phyloP scores from a whole-genome alignment of 768 basidiomycete genomes.

The Clitopilus hobsonii region DNA sequence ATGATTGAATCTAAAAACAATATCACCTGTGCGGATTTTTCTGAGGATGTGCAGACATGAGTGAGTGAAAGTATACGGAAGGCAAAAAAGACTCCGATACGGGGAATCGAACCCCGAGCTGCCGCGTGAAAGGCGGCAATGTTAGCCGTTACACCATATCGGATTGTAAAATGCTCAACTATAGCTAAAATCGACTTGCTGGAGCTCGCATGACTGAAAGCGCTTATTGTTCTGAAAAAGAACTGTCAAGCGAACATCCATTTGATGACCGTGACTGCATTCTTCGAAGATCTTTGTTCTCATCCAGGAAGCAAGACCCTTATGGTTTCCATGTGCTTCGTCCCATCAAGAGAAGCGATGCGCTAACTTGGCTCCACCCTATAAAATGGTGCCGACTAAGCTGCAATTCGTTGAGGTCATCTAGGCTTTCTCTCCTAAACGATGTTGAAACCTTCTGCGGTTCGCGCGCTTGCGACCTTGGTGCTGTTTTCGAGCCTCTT shows the following conservation, averaged over 20 bases:
- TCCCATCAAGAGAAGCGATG: background rate
- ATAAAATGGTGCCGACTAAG: background rate
- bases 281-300: background rate
- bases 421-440: background rate
- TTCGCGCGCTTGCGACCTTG: background rate
- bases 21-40: background rate
- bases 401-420: background rate
- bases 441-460: background rate
- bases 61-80: background rate
- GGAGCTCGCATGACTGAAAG: background rate
- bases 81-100: slow-evolving; percentile 23
- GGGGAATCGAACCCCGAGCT: slow-evolving; percentile 58
- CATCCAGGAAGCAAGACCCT: background rate
- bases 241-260: background rate
- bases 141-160: slow-evolving; percentile 59
- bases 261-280: background rate
- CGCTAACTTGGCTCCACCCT: background rate
- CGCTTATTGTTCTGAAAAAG: background rate
- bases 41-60: too few species aligned
- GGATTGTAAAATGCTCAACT: background rate
- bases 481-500: slow-evolving; percentile 3
- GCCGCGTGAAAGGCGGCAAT: slow-evolving; percentile 50
- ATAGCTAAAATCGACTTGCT: background rate
- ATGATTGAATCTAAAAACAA: background rate
- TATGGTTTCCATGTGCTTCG: background rate